Conservation (phyloP, 129 eudicot genomes). For the Centella asiatica region DNA sequence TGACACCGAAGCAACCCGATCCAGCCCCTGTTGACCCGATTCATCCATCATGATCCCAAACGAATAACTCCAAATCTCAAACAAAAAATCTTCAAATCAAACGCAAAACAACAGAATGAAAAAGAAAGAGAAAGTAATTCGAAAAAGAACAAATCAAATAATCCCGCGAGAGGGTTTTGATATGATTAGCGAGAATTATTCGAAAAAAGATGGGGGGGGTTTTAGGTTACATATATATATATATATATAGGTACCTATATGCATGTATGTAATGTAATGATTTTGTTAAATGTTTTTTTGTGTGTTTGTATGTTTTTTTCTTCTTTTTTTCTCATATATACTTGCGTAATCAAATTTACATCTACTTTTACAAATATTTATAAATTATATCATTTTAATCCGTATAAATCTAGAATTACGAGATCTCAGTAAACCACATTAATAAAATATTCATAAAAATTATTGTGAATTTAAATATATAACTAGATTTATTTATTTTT, state of each 20-base stretch:
- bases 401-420: no score
- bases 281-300: not conserved
- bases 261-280: not conserved
- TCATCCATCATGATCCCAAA: conserved; percentile 29
- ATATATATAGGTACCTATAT: conserved; percentile 1
- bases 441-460: no score
- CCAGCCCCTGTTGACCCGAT: conserved; percentile 43
- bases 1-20: conserved; percentile 37
- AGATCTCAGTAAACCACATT: no score
- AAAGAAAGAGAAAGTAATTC: not conserved
- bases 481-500: no score
- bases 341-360: no score
- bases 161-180: conserved; percentile 4
- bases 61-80: conserved; percentile 18
- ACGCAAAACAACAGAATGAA: not conserved
- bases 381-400: no score
- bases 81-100: not conserved
- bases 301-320: not conserved
- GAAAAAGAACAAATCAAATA: not conserved
- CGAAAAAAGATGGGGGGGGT: conserved; percentile 26
- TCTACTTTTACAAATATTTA: no score
- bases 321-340: not conserved
- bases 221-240: conserved; percentile 28
- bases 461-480: no score
- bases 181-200: not conserved